phyloP scores from a whole-genome alignment of 1,284 basidiomycete species.

The Heterobasidion annosum region DNA sequence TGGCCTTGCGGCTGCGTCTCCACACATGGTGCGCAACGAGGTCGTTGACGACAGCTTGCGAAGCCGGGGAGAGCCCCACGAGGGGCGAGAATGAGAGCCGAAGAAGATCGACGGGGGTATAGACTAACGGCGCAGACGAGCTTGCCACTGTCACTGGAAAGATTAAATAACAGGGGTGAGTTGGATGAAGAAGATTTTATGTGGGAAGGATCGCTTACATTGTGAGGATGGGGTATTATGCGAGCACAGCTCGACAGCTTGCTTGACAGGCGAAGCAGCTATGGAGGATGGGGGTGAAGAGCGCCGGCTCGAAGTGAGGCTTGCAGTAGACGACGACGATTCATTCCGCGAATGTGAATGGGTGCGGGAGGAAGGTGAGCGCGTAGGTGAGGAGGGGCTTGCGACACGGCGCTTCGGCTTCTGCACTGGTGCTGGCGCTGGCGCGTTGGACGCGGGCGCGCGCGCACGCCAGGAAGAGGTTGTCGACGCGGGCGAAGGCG shows the following conservation, averaged over 20 bases:
- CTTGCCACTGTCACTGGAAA: not conserved
- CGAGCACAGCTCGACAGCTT: too few species aligned
- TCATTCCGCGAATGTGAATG: not conserved
- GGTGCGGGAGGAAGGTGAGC: not conserved
- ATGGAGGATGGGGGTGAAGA: not conserved
- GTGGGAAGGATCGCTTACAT: not conserved
- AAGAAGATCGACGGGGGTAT: conserved; percentile 8
- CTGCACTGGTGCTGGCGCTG: not conserved
- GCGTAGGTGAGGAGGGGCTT: not conserved
- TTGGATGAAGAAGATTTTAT: not conserved
- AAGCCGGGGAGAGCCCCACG: conserved; percentile 7
- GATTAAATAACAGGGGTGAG: not conserved
- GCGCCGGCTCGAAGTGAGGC: not conserved
- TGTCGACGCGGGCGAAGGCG: conserved; percentile 3
- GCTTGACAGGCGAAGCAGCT: not conserved
- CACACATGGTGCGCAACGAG: conserved; percentile 12
- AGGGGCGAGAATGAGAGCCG: conserved; percentile 10
- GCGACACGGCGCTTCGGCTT: not conserved
- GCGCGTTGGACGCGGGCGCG: not conserved
- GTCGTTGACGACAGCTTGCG: conserved; percentile 8
- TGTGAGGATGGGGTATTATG: not conserved
- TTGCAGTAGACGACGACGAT: not conserved
- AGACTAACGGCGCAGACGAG: conserved; percentile 1
- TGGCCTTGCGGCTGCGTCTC: conserved; percentile 5
- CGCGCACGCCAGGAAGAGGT: conserved; percentile 10